A percentile compares a stretch with the other conserved stretches of the same genome.
These are phyloP conservation scores for Suillus weaverae DNA, from an alignment of 768 basidiomycete species.

Conservation along the genomic window DNA sequence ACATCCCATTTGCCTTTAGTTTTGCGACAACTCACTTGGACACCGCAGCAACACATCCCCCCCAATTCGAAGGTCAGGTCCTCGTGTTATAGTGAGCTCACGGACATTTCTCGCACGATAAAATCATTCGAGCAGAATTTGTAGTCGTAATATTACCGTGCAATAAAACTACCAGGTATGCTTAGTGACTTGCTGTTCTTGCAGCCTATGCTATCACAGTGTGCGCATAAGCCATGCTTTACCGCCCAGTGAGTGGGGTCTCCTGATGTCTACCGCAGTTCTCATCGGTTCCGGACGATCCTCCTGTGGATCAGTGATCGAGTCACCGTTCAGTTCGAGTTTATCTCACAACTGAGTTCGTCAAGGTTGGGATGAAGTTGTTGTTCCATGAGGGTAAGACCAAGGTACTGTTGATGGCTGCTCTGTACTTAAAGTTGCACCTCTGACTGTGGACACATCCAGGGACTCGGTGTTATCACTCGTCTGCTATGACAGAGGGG, in stretches of 20 bases:
- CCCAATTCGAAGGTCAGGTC: slow-evolving; percentile 89
- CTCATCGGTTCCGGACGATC: slow-evolving; percentile 55
- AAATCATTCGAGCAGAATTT: not conserved
- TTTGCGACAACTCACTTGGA: not conserved
- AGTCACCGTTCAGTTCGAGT: slow-evolving; percentile 92
- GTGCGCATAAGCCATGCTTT: slow-evolving; percentile 75
- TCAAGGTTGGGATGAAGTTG: slow-evolving; percentile 45
- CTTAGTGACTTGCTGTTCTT: slow-evolving; percentile 1
- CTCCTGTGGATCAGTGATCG: slow-evolving; percentile 80
- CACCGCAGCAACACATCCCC: slow-evolving; percentile 54
- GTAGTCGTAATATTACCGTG: slow-evolving; percentile 86
- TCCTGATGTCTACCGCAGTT: slow-evolving; percentile 3
- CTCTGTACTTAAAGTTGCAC: slow-evolving; percentile 5
- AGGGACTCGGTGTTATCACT: slow-evolving; percentile 82
- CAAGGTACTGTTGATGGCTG: slow-evolving; percentile 33
- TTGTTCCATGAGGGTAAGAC: no score
- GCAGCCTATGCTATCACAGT: slow-evolving; percentile 12
- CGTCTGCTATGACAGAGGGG: slow-evolving; percentile 46
- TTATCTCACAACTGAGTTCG: slow-evolving; percentile 80
- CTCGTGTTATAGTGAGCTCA: slow-evolving; percentile 81
- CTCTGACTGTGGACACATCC: slow-evolving; percentile 9
- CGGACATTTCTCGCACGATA: not conserved
- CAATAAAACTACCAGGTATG: slow-evolving; percentile 89
- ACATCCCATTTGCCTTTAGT: not conserved
- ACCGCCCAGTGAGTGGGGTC: slow-evolving; percentile 67